A percentile compares a stretch with the other conserved stretches of the same genome.
These are phyloP conservation scores for Fusarium musae DNA, from an alignment of 2,329 filamentous ascomycete species.

Conservation along the genomic window DNA sequence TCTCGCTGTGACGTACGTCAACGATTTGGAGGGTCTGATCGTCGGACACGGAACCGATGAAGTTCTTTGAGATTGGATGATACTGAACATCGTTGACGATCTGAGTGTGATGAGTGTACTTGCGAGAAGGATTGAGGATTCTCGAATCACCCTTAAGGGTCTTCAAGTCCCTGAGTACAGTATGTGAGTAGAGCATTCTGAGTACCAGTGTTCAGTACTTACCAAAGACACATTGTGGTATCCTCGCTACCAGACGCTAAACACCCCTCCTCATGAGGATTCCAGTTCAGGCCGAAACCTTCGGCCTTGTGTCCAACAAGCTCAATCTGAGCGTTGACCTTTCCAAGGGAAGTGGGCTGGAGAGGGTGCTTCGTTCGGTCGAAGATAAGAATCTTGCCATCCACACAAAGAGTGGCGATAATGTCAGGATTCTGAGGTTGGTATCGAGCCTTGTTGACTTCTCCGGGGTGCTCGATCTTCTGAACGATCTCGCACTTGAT, in stretches of 20 bases:
- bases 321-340: conserved; percentile 83
- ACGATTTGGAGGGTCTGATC: conserved; percentile 93
- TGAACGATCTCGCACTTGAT: conserved; percentile 94
- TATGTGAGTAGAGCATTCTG: conserved; percentile 25
- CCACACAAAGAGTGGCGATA: conserved; percentile 90
- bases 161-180: conserved; percentile 75
- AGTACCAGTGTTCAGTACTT: conserved; percentile 46
- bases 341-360: conserved; percentile 71
- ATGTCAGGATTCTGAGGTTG: conserved; percentile 98
- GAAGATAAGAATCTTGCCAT: conserved; percentile 90
- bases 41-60: conserved; percentile 94
- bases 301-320: conserved; percentile 87
- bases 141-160: conserved; percentile 77
- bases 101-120: conserved; percentile 87
- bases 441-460: conserved; percentile 98
- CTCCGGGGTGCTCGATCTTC: conserved; percentile 94
- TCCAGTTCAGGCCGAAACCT: conserved; percentile 95
- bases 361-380: conserved; percentile 94
- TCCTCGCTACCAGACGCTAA: conserved; percentile 94
- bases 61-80: conserved; percentile 84
- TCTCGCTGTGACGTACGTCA: conserved; percentile 78
- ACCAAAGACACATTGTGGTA: conserved; percentile 91
- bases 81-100: conserved; percentile 98
- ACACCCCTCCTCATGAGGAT: conserved; percentile 81
- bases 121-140: conserved; percentile 75